Conservation (phyloP, 176 grass and related monocot genomes). For the Triticum turgidum region DNA sequence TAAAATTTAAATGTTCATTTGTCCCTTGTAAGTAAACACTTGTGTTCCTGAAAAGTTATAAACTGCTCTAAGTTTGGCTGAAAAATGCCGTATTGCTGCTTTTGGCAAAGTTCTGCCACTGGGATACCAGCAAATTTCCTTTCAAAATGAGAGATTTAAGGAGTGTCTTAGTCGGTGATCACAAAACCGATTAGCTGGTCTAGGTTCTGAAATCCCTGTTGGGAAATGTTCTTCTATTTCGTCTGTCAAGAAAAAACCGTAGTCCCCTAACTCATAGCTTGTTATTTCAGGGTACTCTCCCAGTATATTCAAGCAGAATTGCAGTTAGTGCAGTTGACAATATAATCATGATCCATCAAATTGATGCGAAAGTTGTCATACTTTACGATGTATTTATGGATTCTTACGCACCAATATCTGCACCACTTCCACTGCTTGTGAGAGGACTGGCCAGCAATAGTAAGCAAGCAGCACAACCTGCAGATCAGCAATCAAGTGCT, state of each 20-base stretch:
- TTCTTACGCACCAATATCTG: slow-evolving; percentile 79
- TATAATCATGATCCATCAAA: slow-evolving; percentile 88
- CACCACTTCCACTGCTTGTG: slow-evolving; percentile 82
- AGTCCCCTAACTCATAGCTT: slow-evolving; percentile 22
- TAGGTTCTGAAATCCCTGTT: background rate
- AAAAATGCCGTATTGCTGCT: background rate
- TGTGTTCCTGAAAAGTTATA: background rate
- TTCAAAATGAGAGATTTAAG: background rate
- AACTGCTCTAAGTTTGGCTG: background rate
- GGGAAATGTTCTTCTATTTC: background rate
- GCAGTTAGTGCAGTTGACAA: slow-evolving; percentile 91
- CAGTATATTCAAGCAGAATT: slow-evolving; percentile 85
- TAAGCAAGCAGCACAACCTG: slow-evolving; percentile 50
- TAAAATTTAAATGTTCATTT: background rate
- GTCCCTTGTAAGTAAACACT: background rate
- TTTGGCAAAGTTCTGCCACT: background rate
- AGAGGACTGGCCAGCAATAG: slow-evolving; percentile 57
- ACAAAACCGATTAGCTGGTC: background rate
- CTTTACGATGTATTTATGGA: slow-evolving; percentile 89
- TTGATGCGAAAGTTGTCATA: slow-evolving; percentile 97
- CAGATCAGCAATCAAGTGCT: slow-evolving; percentile 62
- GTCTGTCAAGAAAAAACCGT: background rate
- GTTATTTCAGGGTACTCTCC: slow-evolving; percentile 66
- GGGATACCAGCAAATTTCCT: background rate
- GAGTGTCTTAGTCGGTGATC: background rate